phyloP scores from a whole-genome alignment of 768 basidiomycete genomes.

The Mycena filopes region DNA sequence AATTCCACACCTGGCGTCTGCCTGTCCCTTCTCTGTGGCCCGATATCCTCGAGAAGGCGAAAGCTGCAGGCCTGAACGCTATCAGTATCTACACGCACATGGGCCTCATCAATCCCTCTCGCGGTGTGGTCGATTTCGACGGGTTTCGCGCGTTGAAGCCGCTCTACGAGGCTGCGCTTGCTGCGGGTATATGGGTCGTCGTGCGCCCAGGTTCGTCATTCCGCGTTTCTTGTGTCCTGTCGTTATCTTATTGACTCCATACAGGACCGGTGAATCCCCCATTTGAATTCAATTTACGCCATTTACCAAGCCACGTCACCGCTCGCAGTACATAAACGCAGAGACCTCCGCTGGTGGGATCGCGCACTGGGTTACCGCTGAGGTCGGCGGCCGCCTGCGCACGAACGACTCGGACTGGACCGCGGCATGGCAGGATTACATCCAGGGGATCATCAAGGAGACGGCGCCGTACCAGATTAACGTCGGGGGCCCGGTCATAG shows the following conservation, averaged over 20 bases:
- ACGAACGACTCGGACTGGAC: conserved; percentile 80
- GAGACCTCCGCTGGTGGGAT: conserved; percentile 84
- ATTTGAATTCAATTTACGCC: too few relatives aligned
- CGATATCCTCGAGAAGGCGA: conserved; percentile 84
- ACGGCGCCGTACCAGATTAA: conserved; percentile 76
- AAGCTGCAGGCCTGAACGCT: conserved; percentile 83
- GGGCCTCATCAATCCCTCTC: conserved; percentile 81
- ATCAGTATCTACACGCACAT: conserved; percentile 85
- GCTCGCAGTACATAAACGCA: conserved; percentile 83
- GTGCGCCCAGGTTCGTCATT: conserved; percentile 78
- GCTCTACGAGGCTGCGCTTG: conserved; percentile 78
- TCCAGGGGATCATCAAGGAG: conserved; percentile 69
- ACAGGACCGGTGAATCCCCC: conserved; percentile 54
- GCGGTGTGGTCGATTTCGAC: conserved; percentile 77
- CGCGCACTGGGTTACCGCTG: conserved; percentile 75
- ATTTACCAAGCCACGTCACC: too few relatives aligned
- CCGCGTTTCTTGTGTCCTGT: background rate
- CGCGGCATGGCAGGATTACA: conserved; percentile 78
- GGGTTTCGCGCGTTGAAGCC: conserved; percentile 77
- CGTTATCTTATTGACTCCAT: background rate
- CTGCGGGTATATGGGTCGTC: conserved; percentile 81
- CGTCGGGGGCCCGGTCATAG: conserved; percentile 80
- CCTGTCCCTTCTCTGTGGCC: conserved; percentile 85
- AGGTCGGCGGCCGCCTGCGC: conserved; percentile 72
- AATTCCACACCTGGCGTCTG: conserved; percentile 85